A percentile compares a stretch with the other conserved stretches of the same genome.
phyloP scores from a whole-genome alignment of 495 filamentous ascomycete genomes.

The Penicillium lagena region DNA sequence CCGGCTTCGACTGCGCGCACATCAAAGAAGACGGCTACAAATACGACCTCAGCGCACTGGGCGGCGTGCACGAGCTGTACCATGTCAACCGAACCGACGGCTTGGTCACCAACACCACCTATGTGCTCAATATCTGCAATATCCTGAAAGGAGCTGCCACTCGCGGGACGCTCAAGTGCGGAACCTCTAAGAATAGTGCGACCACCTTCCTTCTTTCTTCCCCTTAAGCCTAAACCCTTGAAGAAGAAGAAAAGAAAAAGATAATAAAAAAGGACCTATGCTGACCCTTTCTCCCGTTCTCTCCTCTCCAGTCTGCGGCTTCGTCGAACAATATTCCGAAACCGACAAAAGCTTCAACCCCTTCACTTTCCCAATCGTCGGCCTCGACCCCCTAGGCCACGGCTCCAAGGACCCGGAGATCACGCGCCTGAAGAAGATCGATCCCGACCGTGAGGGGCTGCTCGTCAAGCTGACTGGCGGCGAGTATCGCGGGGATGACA shows the following conservation, averaged over 20 bases:
- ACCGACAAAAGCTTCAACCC: conserved; percentile 29
- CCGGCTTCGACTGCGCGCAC: conserved; percentile 57
- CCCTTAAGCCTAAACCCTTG: background rate
- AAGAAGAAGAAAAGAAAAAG: too few species aligned
- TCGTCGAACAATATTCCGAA: conserved; percentile 44
- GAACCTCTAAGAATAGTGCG: conserved; percentile 45
- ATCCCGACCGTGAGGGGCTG: conserved; percentile 61
- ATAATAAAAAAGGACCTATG: too few species aligned
- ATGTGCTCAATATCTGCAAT: conserved; percentile 80
- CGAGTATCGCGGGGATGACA: conserved; percentile 38
- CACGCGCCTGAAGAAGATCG: conserved; percentile 55
- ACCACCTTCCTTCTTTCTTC: background rate
- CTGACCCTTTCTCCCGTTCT: background rate
- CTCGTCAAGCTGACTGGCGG: conserved; percentile 65
- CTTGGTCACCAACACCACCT: conserved; percentile 63
- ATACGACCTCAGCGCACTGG: conserved; percentile 61
- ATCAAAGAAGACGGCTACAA: conserved; percentile 48
- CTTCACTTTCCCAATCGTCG: conserved; percentile 65
- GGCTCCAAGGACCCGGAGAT: conserved; percentile 53
- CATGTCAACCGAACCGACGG: conserved; percentile 43
- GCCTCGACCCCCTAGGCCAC: conserved; percentile 49
- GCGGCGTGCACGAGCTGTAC: conserved; percentile 70
- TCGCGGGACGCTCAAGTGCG: conserved; percentile 57
- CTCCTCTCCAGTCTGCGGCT: conserved; percentile 65
- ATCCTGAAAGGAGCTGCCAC: conserved; percentile 50